Conservation (phyloP, 305 asterid genomes). For the Solanum hybrid region DNA sequence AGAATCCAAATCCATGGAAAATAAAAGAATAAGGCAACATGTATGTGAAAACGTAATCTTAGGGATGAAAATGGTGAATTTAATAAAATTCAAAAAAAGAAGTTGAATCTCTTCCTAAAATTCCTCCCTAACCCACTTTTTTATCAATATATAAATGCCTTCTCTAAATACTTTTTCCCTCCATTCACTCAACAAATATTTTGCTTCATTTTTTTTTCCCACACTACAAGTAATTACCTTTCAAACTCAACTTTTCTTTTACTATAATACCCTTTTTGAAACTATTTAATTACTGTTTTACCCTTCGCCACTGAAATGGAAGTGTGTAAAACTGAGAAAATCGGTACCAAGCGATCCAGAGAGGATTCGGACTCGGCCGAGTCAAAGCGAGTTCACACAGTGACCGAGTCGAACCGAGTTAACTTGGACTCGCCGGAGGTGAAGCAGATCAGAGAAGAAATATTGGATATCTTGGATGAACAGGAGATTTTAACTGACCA, state of each 20-base stretch:
- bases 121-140: background rate
- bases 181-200: background rate
- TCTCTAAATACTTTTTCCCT: background rate
- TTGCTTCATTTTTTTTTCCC: background rate
- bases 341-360: conserved; percentile 11
- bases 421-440: background rate
- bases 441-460: conserved; percentile 7
- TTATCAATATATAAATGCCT: background rate
- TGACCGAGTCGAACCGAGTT: background rate
- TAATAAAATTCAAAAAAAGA: background rate
- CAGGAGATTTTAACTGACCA: background rate
- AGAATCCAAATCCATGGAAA: background rate
- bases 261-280: background rate
- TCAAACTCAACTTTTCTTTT: background rate
- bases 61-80: background rate
- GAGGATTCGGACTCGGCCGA: conserved; percentile 10
- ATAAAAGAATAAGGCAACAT: background rate
- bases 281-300: background rate
- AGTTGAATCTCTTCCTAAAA: background rate
- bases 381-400: background rate
- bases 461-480: conserved; percentile 22
- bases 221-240: background rate
- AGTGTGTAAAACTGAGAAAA: background rate
- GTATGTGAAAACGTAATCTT: background rate
- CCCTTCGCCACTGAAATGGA: background rate